These are phyloP conservation scores for Leptomonas seymouri DNA, from an alignment of 208 protist genomes.

Conservation along the genomic window DNA sequence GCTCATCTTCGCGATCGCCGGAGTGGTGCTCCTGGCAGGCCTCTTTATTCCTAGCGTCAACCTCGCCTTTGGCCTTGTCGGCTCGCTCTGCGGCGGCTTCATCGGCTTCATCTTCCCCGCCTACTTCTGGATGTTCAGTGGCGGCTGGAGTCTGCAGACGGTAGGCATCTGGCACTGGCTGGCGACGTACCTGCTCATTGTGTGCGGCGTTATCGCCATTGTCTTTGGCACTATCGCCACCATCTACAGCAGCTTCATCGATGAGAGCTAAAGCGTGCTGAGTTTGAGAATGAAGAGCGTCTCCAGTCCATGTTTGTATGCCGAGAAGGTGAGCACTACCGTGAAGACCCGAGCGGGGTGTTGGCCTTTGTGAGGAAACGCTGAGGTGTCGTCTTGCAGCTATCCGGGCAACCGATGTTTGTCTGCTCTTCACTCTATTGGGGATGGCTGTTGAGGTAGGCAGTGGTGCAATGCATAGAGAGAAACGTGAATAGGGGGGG, in stretches of 20 bases:
- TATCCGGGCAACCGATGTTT: no score
- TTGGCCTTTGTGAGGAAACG: no score
- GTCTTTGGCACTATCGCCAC: conserved; percentile 60
- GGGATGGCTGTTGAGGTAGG: no score
- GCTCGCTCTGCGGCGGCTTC: conserved; percentile 66
- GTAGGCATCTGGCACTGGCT: conserved; percentile 52
- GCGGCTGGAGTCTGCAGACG: conserved; percentile 45
- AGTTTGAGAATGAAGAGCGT: background rate
- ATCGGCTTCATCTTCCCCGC: conserved; percentile 79
- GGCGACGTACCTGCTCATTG: conserved; percentile 42
- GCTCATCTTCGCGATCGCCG: conserved; percentile 33
- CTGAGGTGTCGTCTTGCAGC: no score
- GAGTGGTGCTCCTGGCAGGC: conserved; percentile 47
- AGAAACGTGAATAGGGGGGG: no score
- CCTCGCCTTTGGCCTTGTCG: conserved; percentile 70
- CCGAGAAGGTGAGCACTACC: no score
- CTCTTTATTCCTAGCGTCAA: conserved; percentile 74
- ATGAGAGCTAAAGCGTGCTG: background rate
- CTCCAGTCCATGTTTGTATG: no score
- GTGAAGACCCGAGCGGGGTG: no score
- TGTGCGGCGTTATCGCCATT: conserved; percentile 59
- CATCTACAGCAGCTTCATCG: conserved; percentile 44
- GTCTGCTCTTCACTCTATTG: no score
- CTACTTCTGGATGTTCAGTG: conserved; percentile 67
- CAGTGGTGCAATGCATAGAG: no score